Percentiles rank a stretch among this genome's conserved stretches.
Evolutionary conservation across 1,284 basidiomycete species (phyloP).

Genomic region (Inonotus hispidus): DNA sequence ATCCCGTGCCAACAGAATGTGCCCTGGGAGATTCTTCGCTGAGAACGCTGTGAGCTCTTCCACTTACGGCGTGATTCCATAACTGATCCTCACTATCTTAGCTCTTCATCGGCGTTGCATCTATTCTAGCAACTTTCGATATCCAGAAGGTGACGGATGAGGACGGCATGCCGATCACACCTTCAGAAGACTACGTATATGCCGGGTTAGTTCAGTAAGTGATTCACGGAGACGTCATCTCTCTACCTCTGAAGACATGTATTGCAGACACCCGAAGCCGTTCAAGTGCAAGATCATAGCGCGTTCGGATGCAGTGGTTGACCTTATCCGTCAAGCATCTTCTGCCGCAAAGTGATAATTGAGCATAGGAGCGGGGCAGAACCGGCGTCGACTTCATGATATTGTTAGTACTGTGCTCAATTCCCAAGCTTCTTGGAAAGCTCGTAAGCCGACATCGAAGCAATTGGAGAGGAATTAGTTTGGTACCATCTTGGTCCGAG

Average conservation of each 20-base stretch:
- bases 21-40: slow-evolving; percentile 10
- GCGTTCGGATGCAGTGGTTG: not conserved
- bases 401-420: not conserved
- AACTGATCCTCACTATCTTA: not conserved
- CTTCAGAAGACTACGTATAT: not conserved
- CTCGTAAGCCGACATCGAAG: too few relatives aligned
- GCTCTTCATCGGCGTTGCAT: slow-evolving; percentile 10
- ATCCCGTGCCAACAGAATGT: slow-evolving; percentile 1
- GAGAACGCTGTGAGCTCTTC: not conserved
- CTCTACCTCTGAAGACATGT: not conserved
- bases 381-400: not conserved
- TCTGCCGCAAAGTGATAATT: not conserved
- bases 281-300: slow-evolving; percentile 15
- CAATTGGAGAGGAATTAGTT: too few relatives aligned
- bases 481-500: too few relatives aligned
- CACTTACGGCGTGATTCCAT: too few relatives aligned
- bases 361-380: not conserved
- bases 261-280: slow-evolving; percentile 9
- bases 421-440: too few relatives aligned
- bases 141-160: slow-evolving; percentile 19
- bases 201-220: slow-evolving; percentile 1
- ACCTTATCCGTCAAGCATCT: slow-evolving; percentile 1
- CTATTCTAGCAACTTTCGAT: slow-evolving; percentile 20
- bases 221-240: not conserved
- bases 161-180: slow-evolving; percentile 14